Evolutionary conservation across 83 land plant species (phyloP).

Genomic region (Picea abies): DNA sequence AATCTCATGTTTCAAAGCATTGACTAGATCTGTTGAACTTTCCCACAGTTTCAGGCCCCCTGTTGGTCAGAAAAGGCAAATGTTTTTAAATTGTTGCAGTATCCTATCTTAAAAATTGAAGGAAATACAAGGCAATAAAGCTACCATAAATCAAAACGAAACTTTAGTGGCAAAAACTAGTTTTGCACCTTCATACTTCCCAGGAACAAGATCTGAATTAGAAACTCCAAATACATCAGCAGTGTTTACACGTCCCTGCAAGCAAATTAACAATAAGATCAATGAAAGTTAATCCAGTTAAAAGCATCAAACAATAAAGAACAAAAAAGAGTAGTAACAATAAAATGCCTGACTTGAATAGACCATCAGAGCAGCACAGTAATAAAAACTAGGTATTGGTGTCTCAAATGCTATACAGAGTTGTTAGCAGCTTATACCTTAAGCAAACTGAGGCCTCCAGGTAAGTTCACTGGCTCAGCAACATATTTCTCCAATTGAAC

Average conservation of each 20-base stretch:
- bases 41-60: slow-evolving; percentile 62
- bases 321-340: background rate
- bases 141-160: background rate
- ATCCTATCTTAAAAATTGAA: background rate
- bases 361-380: background rate
- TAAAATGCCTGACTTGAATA: background rate
- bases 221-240: slow-evolving; percentile 71
- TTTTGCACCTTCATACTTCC: slow-evolving; percentile 90
- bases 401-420: background rate
- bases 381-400: background rate
- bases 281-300: background rate
- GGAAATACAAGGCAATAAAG: background rate
- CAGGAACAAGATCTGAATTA: slow-evolving; percentile 93
- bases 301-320: background rate
- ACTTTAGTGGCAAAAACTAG: background rate
- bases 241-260: slow-evolving; percentile 86
- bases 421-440: slow-evolving; percentile 35
- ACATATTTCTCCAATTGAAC: slow-evolving; percentile 29
- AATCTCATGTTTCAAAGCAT: slow-evolving; percentile 69
- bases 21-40: slow-evolving; percentile 62
- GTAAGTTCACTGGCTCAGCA: slow-evolving; percentile 45
- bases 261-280: slow-evolving; percentile 9
- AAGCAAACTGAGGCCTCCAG: slow-evolving; percentile 38
- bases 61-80: slow-evolving; percentile 18
- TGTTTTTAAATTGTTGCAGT: background rate